Conservation (phyloP, 2,329 filamentous ascomycete species). For the Thelonectria olida region DNA sequence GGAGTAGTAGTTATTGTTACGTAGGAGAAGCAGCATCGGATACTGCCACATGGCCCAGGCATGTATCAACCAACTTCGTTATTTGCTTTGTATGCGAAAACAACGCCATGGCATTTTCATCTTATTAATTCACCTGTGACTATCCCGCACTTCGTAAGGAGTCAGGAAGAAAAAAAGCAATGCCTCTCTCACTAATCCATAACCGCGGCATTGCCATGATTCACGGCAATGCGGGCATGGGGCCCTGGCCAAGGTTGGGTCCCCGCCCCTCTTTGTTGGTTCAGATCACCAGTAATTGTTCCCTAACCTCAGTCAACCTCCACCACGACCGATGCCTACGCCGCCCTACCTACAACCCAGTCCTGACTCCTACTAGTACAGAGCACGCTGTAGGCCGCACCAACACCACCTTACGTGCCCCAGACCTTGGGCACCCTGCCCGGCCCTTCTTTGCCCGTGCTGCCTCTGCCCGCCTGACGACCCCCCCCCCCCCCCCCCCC, state of each 20-base stretch:
- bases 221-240: constrained; percentile 12
- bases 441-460: constrained; percentile 12
- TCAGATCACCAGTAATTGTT: constrained; percentile 20
- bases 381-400: neutral
- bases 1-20: constrained; percentile 13
- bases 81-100: neutral
- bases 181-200: neutral
- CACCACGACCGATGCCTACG: neutral
- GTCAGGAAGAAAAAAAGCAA: neutral
- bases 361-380: neutral
- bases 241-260: constrained; percentile 22
- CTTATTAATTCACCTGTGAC: no score
- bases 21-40: neutral
- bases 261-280: constrained; percentile 35
- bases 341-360: neutral
- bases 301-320: constrained; percentile 4
- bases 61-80: neutral
- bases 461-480: neutral
- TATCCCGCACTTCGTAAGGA: no score
- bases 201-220: constrained; percentile 12
- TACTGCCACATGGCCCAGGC: neutral
- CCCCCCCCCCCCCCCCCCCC: neutral
- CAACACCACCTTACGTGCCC: neutral
- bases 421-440: constrained; percentile 2
- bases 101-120: no score